Evolutionary conservation across 1,284 basidiomycete species (phyloP), one percentile per base, ranked within the genome.

Genomic region (Cronartium quercuum): DNA sequence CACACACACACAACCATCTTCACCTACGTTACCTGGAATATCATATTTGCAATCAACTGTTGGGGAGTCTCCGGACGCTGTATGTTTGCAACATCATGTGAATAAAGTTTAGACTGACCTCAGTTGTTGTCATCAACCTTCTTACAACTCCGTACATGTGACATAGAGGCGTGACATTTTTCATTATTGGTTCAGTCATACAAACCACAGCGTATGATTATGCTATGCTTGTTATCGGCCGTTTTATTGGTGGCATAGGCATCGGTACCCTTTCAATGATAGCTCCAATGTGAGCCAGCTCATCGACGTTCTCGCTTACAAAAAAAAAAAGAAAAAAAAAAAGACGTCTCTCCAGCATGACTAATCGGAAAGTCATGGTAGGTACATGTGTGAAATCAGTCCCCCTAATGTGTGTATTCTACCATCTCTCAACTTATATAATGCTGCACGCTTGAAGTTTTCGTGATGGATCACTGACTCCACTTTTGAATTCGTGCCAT

Each of bases 101-200:
- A 13, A 15, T 51, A 15, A 21, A 51, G 13, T 21, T 51, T 51
- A 13, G 44, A 21, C 44, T 51, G 29, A 29, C 29, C 29, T 51
- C 44, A 15, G 13, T 51, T 51, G 44, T 2, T 51, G 13, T 2
- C 44, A 1, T 51, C 44, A 29, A 29, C 29, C 29, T 29, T 29
- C 29, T 29, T 29, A 29, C n/a, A n/a, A n/a, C 2, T 57, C 29
- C n/a, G 51, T 29, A 29, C 51, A 57, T 18, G 65, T 47, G 24
- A 66, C 34, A n/a, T 4, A 61, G 79, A 55, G 78, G 80, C 9
- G 77, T 79, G 18, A 58, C 79, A 34, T 78, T 83, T 76, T 84
- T 83, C 80, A 77, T 81, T 69, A 70, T 82, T 67, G 82, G 82
- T 15, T 80, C 81, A 2, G 76, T 81, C 40, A 64, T 82, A 35